phyloP scores from a whole-genome alignment of 1,284 basidiomycete species.

The Cutaneotrichosporon sp. region DNA sequence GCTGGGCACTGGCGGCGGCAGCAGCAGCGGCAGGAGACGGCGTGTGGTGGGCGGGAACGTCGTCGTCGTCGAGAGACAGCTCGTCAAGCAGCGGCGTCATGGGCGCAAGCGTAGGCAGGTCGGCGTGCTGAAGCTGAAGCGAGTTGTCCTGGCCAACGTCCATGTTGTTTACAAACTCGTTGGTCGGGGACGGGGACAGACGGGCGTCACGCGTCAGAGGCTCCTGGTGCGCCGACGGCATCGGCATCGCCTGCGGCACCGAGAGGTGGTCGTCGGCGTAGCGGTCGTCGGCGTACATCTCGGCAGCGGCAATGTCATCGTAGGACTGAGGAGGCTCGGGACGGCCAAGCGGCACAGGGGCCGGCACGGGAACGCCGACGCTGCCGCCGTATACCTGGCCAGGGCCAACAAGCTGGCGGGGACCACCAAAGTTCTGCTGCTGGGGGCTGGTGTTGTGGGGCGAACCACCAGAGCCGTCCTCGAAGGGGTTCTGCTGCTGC shows the following conservation, averaged over 20 bases:
- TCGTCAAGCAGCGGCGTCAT: constrained; percentile 31
- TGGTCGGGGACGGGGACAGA: no score
- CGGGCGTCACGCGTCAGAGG: no score
- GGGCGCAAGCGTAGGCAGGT: constrained; percentile 31
- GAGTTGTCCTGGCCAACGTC: no score
- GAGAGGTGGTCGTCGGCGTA: constrained; percentile 18
- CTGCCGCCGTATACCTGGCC: constrained; percentile 12
- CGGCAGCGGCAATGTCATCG: constrained; percentile 31
- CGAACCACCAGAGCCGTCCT: constrained; percentile 4
- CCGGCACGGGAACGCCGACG: constrained; percentile 14
- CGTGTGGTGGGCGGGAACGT: background rate
- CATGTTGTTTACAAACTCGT: no score
- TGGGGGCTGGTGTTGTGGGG: constrained; percentile 7
- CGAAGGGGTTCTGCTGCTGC: constrained; percentile 10
- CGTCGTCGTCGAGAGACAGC: background rate
- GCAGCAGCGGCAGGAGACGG: background rate
- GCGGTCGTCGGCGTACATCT: constrained; percentile 26
- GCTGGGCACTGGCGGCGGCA: background rate
- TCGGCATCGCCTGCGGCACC: constrained; percentile 1
- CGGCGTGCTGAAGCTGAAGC: background rate
- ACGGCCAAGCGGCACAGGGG: constrained; percentile 36
- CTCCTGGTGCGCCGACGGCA: no score
- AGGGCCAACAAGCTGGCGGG: constrained; percentile 37
- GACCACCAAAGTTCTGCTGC: constrained; percentile 8
- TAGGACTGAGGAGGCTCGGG: constrained; percentile 30